Evolutionary conservation across 2,329 filamentous ascomycete species (phyloP), one percentile per base, ranked within the genome.

Genomic region (Sclerotinia sclerotiorum): DNA sequence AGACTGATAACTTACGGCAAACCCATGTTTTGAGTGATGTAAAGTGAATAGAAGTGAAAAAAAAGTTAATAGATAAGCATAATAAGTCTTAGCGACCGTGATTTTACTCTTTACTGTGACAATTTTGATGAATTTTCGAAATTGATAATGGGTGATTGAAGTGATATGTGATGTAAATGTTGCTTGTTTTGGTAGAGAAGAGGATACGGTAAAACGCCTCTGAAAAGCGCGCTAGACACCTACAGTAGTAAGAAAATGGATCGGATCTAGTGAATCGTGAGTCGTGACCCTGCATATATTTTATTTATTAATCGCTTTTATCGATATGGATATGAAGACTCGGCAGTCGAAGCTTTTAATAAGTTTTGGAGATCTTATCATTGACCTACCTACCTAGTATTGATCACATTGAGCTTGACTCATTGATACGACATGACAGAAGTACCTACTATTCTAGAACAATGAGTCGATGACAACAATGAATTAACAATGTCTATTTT

Each of bases 1-100:
- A 71, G 68, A 66, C 68, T 72, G 72, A 68, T 55, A 69, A 52
- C 75, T 71, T 72, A 78, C 77, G 75, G 77, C 35, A 78, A 69
- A 63, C 77, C 77, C 77, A 78, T 78, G 70, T 71, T 73, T 46
- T 54, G 27, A 48, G 63, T 66, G 66, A 67, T 58, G 24, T 39
- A 58, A 48, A 67, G n/a, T 27, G 32, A 27, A 24, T 62, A 5
- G 44, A 60, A 60, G 39, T 3, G 55, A 55, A 29, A 29, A 15
- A 49, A 65, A 70, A 66, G 32, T 62, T 21, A 42, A 46, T 58
- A 29, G 24, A n/a, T 46, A 24, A 3, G 19, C 3, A 15, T 61
- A 32, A 24, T 44, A 35, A 46, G 44, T 32, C 19, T 65, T 69
- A 52, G 73, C 72, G 73, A 76, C 70, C 58, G 32, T 58, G 65